A percentile compares a stretch with the other conserved stretches of the same genome.
Conservation (phyloP, 1,284 basidiomycete genomes). For the Puccinia triticina region DNA sequence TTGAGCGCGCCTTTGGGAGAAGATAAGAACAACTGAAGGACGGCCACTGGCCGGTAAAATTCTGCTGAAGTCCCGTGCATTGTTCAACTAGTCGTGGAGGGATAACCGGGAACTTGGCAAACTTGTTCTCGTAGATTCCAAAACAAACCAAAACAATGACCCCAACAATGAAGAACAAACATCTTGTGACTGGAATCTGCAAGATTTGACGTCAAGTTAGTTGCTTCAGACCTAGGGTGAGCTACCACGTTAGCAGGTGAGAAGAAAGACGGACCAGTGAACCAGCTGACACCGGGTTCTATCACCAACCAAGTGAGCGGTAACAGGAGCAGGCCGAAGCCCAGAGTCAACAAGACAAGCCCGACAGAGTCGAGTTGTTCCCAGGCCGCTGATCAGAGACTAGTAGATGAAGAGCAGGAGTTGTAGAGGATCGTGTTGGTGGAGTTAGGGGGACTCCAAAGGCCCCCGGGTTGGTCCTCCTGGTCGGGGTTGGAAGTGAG, state of each 20-base stretch:
- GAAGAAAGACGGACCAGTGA: constrained; percentile 53
- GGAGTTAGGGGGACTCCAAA: neutral
- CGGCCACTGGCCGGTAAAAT: constrained; percentile 85
- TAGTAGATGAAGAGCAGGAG: neutral
- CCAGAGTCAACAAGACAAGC: constrained; percentile 54
- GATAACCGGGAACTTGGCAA: constrained; percentile 55
- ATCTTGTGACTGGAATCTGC: neutral
- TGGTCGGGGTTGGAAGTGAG: neutral
- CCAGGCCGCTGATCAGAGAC: constrained; percentile 40
- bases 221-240: neutral
- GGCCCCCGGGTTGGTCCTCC: neutral
- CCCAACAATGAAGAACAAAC: constrained; percentile 53
- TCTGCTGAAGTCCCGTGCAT: constrained; percentile 67
- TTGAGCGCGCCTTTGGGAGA: constrained; percentile 92
- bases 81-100: constrained; percentile 56
- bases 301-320: constrained; percentile 56
- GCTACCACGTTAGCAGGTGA: neutral
- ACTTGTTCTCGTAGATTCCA: constrained; percentile 55
- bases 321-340: constrained; percentile 55
- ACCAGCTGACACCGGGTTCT: constrained; percentile 53
- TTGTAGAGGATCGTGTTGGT: neutral
- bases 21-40: constrained; percentile 87
- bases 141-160: constrained; percentile 55
- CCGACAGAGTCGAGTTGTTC: constrained; percentile 56
- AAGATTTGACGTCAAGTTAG: neutral